Base-by-base conservation (phyloP, 352 stramenopile genomes). In the Pythium monospermum region DNA sequence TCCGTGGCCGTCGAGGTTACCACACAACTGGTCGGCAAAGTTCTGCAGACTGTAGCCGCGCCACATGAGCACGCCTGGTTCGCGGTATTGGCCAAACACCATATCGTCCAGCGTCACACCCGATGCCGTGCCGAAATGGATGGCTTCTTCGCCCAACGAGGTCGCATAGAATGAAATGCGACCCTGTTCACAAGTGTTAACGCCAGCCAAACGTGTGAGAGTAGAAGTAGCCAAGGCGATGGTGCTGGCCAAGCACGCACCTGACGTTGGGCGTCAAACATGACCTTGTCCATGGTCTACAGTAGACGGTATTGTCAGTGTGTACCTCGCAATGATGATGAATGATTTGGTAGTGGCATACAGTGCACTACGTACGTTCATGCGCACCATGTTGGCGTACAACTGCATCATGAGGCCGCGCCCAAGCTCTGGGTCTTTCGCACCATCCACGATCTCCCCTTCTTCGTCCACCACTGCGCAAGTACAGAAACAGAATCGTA, bases 101-200 rank as follows among this genome's bases (percentile, higher is more conserved):
- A 95, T 88, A 73, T 99, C 97, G 28, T 80, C 33, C 27, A 78
- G 52, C 10, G 73, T 66, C 38, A 99, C 66, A 2, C 91, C 96
- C 2, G 94, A 92, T 7, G 96, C 94, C 25, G 85, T 94, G 39
- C 95, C 96, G 32, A 99, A 97, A 54, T 97, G 87, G 36, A 97
- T 94, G 5, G 83, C 95, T 68, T 99, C 96, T 68, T 99, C 96
- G 13, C 95, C 94, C 28, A 85, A 77, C 27, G 75, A 85, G 26
- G 83, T 94, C 88, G 98, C 95, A 72, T 98, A 98, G 70, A 99
- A 98, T 2, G 95, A 98, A 53, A 99, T 98, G 32, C 95, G 82
- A 13, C 96, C 96, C 71, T 99, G 96, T n/a, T n/a, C n/a, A n/a
- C n/a, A n/a, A n/a, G 10, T 21, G 10, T 10, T 18, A 35, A 25